These are phyloP conservation scores for Nakazawaea pomicola DNA, from an alignment of 805 yeast species.

Conservation along the genomic window DNA sequence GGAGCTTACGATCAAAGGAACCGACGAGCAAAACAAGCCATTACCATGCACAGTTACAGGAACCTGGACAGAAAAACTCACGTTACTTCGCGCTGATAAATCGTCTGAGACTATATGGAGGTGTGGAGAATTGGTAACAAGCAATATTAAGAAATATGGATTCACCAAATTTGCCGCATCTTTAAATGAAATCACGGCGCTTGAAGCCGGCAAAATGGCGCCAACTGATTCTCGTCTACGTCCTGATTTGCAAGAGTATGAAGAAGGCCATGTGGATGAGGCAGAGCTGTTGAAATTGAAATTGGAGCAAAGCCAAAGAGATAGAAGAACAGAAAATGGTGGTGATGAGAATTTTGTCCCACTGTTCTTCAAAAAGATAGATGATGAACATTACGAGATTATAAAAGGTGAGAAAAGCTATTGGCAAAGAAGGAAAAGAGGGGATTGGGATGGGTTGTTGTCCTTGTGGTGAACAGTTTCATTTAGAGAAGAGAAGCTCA, in stretches of 20 bases:
- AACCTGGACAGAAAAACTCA: constrained; percentile 75
- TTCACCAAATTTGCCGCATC: constrained; percentile 79
- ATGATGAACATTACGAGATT: constrained; percentile 26
- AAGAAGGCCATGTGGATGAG: constrained; percentile 56
- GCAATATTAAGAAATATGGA: constrained; percentile 68
- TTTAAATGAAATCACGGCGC: constrained; percentile 68
- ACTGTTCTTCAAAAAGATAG: constrained; percentile 50
- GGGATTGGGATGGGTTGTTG: constrained; percentile 54
- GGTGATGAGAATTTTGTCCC: no score
- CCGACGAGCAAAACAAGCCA: constrained; percentile 29
- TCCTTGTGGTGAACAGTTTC: constrained; percentile 64
- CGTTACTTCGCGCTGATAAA: constrained; percentile 33
- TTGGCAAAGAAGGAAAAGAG: constrained; percentile 70
- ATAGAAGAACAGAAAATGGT: constrained; percentile 45
- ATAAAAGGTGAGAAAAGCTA: constrained; percentile 59
- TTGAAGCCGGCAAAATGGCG: constrained; percentile 63
- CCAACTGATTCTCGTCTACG: constrained; percentile 88
- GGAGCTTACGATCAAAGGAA: constrained; percentile 43
- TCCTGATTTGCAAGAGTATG: constrained; percentile 78
- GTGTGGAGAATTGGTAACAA: constrained; percentile 57
- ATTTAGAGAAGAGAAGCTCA: no score
- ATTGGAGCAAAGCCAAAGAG: constrained; percentile 79
- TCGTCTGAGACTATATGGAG: constrained; percentile 52
- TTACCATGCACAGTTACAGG: constrained; percentile 46
- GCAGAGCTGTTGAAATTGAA: constrained; percentile 69